Base-by-base conservation (phyloP, 2,329 filamentous ascomycete species). In the Penicillium griseofulvum region DNA sequence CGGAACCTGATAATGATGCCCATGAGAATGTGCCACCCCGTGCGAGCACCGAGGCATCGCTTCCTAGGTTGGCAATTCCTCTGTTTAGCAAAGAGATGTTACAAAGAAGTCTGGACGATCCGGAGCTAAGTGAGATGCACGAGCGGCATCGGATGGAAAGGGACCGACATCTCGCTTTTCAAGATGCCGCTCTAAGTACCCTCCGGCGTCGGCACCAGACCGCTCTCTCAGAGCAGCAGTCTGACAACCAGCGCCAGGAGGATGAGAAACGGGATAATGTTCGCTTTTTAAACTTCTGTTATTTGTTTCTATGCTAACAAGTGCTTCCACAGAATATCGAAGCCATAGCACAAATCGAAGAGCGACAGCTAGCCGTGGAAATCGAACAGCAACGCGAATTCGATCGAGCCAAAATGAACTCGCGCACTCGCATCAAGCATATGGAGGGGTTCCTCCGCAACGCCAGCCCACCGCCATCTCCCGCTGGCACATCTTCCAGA, bases 361-460 rank as follows among this genome's bases (percentile, higher is more conserved):
- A 76, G 51, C 68, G 74, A 12, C 76, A 79, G 51, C 68, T 78
- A 0, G 69, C 73, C 4, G 68, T 75, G 0, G 76, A 79, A 62
- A 71, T 78, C 44, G 74, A 78, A 38, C 72, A 78, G 53, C 66
- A 72, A 34, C 72, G 74, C 22, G 76, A 79, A 29, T 76, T 78
- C 45, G 72, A 78, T 39, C 67, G 70, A 8, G 74, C 73, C 11
- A 78, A 78, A 56, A 62, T 70, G 52, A 73, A 76, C 39, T 73
- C 74, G 8, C 68, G 73, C 31, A 75, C 72, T 10, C 74, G 76
- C 47, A 76, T 79, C 47, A 76, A 76, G 49, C 71, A 79, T 48
- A 79, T 79, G 76, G 76, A 79, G 63, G 74, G 73, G 22, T 79
- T 77, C 61, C 74, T 77, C 52, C 71, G 65, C 52, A 77, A 70